A percentile compares a stretch with the other conserved stretches of the same genome.
These are phyloP conservation scores for Backusella liffmaniae DNA, from an alignment of 192 early-diverging fungal genomes.

Conservation along the genomic window DNA sequence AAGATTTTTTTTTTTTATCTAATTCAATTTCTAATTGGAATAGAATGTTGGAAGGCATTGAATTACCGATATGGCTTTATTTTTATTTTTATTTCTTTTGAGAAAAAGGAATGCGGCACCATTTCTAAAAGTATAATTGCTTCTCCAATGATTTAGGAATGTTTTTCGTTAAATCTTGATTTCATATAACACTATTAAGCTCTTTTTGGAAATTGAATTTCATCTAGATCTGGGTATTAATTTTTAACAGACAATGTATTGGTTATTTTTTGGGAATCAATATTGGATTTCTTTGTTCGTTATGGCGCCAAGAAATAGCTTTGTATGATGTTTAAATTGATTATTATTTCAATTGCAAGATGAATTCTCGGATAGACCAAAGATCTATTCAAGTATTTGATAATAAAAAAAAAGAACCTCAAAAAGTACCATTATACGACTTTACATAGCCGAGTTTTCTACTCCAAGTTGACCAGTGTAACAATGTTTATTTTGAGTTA, in stretches of 20 bases:
- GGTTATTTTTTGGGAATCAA: background rate
- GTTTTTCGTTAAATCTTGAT: too few relatives aligned
- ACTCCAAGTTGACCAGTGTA: background rate
- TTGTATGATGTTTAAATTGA: background rate
- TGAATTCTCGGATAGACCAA: background rate
- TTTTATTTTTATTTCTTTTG: too few relatives aligned
- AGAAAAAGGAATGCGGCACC: too few relatives aligned
- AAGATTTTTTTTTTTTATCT: too few relatives aligned
- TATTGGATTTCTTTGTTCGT: background rate
- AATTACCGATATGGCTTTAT: too few relatives aligned
- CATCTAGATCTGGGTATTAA: background rate
- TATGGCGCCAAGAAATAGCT: background rate
- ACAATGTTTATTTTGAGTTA: background rate
- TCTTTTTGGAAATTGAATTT: background rate
- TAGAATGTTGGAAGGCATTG: too few relatives aligned
- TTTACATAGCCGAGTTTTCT: background rate
- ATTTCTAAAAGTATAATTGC: too few relatives aligned
- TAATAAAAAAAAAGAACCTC: background rate
- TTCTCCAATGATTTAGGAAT: too few relatives aligned
- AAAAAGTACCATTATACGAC: background rate
- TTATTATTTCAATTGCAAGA: background rate
- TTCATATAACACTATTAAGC: background rate
- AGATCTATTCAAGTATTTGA: background rate
- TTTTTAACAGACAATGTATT: background rate
- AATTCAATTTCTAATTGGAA: too few relatives aligned